A percentile compares a stretch with the other conserved stretches of the same genome.
Conservation (phyloP, 371 early-diverging fungal species). For the Mortierella sp. region DNA sequence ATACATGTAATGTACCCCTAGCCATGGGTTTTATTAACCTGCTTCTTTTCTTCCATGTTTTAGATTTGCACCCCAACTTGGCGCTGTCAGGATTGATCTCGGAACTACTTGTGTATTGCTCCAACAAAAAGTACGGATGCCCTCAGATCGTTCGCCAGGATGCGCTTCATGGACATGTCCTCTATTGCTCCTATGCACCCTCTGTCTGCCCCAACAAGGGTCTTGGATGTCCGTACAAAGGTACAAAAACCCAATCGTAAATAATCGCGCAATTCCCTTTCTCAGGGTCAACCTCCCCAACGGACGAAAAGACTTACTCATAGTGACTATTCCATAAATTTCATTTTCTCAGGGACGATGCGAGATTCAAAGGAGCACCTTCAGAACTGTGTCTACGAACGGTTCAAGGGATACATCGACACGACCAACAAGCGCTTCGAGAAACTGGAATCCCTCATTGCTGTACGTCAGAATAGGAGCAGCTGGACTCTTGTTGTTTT, state of each 20-base stretch:
- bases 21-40: too few relatives aligned
- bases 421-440: conserved; percentile 59
- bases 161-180: conserved; percentile 59
- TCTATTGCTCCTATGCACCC: conserved; percentile 63
- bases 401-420: conserved; percentile 65
- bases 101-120: conserved; percentile 70
- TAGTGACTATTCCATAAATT: conserved; percentile 6
- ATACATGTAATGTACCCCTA: too few relatives aligned
- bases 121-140: conserved; percentile 67
- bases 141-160: conserved; percentile 62
- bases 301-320: not conserved
- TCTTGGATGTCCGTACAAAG: conserved; percentile 69
- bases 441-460: conserved; percentile 55
- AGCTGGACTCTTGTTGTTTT: not conserved
- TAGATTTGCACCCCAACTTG: conserved; percentile 74
- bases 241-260: conserved; percentile 34
- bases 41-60: not conserved
- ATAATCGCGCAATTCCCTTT: too few relatives aligned
- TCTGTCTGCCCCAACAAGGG: conserved; percentile 57
- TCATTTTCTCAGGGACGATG: conserved; percentile 53
- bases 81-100: conserved; percentile 66
- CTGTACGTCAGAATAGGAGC: conserved; percentile 19
- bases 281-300: not conserved
- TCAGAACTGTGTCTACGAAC: conserved; percentile 65
- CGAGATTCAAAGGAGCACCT: conserved; percentile 59